phyloP scores from a whole-genome alignment of 129 eudicot species.

The Tagetes patula region DNA sequence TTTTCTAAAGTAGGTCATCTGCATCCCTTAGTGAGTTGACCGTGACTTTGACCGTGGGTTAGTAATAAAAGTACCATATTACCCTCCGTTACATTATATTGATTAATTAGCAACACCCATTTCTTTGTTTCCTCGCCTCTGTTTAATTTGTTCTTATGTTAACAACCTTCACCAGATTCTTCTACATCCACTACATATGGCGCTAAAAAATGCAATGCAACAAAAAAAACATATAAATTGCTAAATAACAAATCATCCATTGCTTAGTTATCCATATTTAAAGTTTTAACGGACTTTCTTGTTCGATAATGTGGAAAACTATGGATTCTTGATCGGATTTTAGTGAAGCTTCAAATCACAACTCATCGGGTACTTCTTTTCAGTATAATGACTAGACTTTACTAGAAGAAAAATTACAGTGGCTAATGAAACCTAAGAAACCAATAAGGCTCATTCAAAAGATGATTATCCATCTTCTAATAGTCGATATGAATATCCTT shows the following conservation, averaged over 20 bases:
- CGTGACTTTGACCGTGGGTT: too few relatives aligned
- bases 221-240: constrained; percentile 56
- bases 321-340: constrained; percentile 76
- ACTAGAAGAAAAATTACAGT: constrained; percentile 88
- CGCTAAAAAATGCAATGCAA: constrained; percentile 55
- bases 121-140: too few relatives aligned
- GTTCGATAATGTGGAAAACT: constrained; percentile 91
- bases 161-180: too few relatives aligned
- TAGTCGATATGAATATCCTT: constrained; percentile 50
- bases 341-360: constrained; percentile 82
- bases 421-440: constrained; percentile 49
- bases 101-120: too few relatives aligned
- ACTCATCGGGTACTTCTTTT: constrained; percentile 91
- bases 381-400: constrained; percentile 92
- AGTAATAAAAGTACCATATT: too few relatives aligned
- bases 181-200: not conserved
- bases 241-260: constrained; percentile 85
- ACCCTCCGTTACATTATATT: too few relatives aligned
- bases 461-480: constrained; percentile 52
- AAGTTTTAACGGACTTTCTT: constrained; percentile 80
- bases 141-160: too few relatives aligned
- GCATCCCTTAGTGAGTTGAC: too few relatives aligned
- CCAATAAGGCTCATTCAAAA: constrained; percentile 50
- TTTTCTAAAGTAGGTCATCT: too few relatives aligned
- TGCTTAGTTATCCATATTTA: constrained; percentile 84